Percentiles rank a stretch among this genome's conserved stretches.
Evolutionary conservation across 2,329 filamentous ascomycete genomes (phyloP).

Genomic region (Endoconidiophora laricicola): DNA sequence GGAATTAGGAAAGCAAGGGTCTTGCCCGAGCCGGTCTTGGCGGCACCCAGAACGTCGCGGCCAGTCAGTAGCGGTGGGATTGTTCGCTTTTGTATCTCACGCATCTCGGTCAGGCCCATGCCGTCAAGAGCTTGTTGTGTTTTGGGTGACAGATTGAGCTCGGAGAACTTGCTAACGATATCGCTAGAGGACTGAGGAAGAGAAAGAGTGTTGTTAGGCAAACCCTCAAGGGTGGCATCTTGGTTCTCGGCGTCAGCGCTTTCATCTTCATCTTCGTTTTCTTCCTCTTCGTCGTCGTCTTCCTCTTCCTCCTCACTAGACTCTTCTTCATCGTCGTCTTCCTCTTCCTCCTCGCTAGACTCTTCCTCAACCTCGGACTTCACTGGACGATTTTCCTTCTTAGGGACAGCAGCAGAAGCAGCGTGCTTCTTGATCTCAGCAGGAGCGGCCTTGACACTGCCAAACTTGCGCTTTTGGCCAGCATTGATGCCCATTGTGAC

Average conservation of each 20-base stretch:
- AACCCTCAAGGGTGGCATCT: conserved; percentile 20
- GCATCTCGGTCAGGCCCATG: conserved; percentile 94
- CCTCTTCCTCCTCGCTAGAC: conserved; percentile 14
- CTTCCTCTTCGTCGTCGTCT: conserved; percentile 2
- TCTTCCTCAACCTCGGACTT: conserved; percentile 15
- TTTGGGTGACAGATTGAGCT: conserved; percentile 73
- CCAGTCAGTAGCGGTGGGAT: conserved; percentile 83
- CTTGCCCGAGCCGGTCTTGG: conserved; percentile 93
- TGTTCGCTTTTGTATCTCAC: conserved; percentile 73
- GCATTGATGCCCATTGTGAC: conserved; percentile 14
- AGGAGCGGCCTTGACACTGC: conserved; percentile 18
- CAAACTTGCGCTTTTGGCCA: conserved; percentile 23
- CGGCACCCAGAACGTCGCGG: conserved; percentile 81
- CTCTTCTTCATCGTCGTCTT: conserved; percentile 14
- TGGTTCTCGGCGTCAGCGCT: conserved; percentile 16
- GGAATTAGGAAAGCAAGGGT: conserved; percentile 90
- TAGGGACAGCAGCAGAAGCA: conserved; percentile 14
- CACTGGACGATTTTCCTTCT: conserved; percentile 21
- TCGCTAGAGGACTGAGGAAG: conserved; percentile 40
- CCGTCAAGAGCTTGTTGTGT: conserved; percentile 75
- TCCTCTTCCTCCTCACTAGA: conserved; percentile 15
- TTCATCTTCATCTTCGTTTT: conserved; percentile 12
- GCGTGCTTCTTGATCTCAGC: conserved; percentile 15
- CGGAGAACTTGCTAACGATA: conserved; percentile 55
- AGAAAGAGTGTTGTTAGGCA: conserved; percentile 27